Base-by-base conservation (phyloP, 2,329 filamentous ascomycete genomes). In the Clonostachys sp. region DNA sequence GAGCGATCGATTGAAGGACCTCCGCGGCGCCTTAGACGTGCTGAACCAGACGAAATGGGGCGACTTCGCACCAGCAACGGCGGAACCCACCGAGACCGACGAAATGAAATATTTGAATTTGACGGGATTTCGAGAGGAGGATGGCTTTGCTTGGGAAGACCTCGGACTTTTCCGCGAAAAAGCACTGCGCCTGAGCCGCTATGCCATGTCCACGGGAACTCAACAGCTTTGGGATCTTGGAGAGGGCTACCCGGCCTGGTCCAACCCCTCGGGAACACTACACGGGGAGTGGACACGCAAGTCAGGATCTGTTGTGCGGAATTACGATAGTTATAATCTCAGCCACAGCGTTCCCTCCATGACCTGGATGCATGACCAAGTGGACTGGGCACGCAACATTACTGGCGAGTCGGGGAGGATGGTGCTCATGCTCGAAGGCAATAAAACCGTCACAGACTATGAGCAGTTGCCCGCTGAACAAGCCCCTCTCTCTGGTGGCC, bases 111-210 rank as follows among this genome's bases (percentile, higher is more conserved):
- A 76, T 51, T 67, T 91, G 50, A 89, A 90, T 56, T 71, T 96
- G 45, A 88, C 88, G 3, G 92, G 92, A 1, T 84, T 95, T 51
- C 80, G 87, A 44, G 71, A 81, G 42, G 77, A 83, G 17, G 87
- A 95, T 66, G 82, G 79, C 5, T 89, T 88, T 64, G 85, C 81
- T 2, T 96, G 91, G 91, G 78, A 84, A 34, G 75, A 90, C 48
- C 71, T 96, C 18, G 72, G 73, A 0, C 67, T 72, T 2, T 89
- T 91, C 49, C 83, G 81, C 60, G 69, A 83, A 50, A 78, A 80
- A 53, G 87, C 84, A 47, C 72, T 79, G 47, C 73, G 83, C 55
- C 84, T 78, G 62, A 84, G 77, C 53, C 73, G 68, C 45, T 74
- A 78, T 57, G 77, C 75, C 6, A 69, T 72, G 41, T 64, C 67